Conservation (phyloP, 169 alveolate species). For the Perkinsus olseni region DNA sequence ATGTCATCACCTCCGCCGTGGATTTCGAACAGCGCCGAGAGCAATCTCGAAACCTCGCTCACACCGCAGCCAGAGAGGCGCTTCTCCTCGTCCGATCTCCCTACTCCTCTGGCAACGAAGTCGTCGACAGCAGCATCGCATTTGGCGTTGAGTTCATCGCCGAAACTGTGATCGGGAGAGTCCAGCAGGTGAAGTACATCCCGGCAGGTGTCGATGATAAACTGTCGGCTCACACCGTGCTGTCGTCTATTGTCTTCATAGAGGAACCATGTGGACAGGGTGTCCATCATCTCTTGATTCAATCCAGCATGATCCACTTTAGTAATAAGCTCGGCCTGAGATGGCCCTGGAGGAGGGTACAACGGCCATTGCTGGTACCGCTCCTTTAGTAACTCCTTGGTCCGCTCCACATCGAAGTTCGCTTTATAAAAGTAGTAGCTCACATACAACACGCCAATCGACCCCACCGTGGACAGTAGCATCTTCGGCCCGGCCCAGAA, state of each 20-base stretch:
- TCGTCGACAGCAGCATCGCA: background rate
- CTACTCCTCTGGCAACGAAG: background rate
- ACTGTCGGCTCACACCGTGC: background rate
- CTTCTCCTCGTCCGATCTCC: background rate
- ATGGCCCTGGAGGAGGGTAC: background rate
- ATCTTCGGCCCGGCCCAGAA: background rate
- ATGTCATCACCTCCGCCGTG: background rate
- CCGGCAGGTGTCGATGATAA: background rate
- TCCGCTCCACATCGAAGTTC: background rate
- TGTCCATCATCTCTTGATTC: background rate
- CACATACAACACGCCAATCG: background rate
- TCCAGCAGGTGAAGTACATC: background rate
- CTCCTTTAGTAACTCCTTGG: background rate
- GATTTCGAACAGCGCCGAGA: background rate
- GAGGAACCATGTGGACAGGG: background rate
- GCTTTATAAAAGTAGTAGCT: background rate
- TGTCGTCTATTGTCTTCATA: background rate
- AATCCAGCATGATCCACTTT: background rate
- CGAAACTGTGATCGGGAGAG: background rate
- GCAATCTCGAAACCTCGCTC: background rate
- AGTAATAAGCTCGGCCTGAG: background rate
- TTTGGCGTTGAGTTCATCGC: background rate
- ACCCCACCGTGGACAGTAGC: background rate
- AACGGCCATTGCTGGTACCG: background rate
- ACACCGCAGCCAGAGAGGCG: background rate